These are phyloP conservation scores for Hibiscus syriacus DNA, from an alignment of 345 rosid species.

Conservation along the genomic window DNA sequence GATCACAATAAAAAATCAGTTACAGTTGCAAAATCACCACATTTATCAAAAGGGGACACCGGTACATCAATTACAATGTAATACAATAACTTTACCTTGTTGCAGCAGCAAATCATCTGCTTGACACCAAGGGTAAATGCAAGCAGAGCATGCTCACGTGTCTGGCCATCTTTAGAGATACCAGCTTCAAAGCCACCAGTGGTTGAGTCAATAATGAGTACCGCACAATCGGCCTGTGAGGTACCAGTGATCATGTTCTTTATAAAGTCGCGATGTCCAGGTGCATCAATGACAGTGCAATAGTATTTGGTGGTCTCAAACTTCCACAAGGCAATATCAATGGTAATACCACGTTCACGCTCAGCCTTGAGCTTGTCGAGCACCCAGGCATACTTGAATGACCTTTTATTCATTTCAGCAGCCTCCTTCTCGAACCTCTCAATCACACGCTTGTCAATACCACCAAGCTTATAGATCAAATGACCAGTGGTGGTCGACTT, in stretches of 20 bases:
- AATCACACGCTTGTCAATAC: slow-evolving; percentile 76
- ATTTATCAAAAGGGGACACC: no score
- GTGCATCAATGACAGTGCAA: slow-evolving; percentile 74
- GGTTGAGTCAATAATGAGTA: slow-evolving; percentile 70
- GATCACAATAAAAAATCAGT: no score
- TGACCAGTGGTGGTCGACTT: slow-evolving; percentile 66
- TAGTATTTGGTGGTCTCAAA: slow-evolving; percentile 67
- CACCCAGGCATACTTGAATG: slow-evolving; percentile 76
- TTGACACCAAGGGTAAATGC: slow-evolving; percentile 67
- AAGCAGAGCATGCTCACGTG: slow-evolving; percentile 63
- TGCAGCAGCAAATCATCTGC: slow-evolving; percentile 77
- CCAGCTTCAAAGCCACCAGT: slow-evolving; percentile 87
- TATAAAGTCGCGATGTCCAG: slow-evolving; percentile 71
- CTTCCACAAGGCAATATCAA: slow-evolving; percentile 66
- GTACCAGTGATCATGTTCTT: slow-evolving; percentile 83
- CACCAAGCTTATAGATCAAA: slow-evolving; percentile 77
- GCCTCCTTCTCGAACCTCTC: slow-evolving; percentile 81
- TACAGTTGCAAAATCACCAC: no score
- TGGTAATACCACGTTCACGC: slow-evolving; percentile 73
- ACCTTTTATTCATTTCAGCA: slow-evolving; percentile 75
- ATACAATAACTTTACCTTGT: slow-evolving; percentile 36
- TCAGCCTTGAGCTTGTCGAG: slow-evolving; percentile 75
- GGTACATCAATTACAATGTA: no score
- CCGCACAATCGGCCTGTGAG: slow-evolving; percentile 78
- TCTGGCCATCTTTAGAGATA: slow-evolving; percentile 83